Base-by-base conservation (phyloP, 1,139 yeast species). In the Pichia sp. region DNA sequence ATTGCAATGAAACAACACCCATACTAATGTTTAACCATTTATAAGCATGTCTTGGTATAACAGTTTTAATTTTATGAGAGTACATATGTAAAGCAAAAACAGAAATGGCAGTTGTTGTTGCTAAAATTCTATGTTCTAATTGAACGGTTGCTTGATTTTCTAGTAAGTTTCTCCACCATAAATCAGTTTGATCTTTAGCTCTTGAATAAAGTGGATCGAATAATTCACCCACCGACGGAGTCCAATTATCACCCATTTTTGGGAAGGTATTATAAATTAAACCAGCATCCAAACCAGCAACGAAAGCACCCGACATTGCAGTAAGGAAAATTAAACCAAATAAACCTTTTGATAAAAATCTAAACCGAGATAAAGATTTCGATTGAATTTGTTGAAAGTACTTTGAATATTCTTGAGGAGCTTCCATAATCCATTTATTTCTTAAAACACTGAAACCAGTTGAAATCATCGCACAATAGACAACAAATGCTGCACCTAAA, bases 91-190 rank as follows among this genome's bases (percentile, higher is more conserved):
- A 72, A 0, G 78, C 95, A 44, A 86, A 69, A 11, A 89, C 77
- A 0, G 90, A 70, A 57, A 78, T 77, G 69, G 91, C 93, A 0
- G 99, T 84, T 11, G 95, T 73, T 19, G 82, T 80, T 4, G 98
- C 99, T 58, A 91, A 71, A 29, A 85, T 79, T 66, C 99, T 81
- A 71, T 95, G 99, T 55, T 84, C 85, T 59, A 95, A 73, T 70
- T 95, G 99, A 33, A 93, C 99, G 4, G 97, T 91, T 16, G 96
- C 81, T 55, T 99, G 99, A 69, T 95, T 95, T 69, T 95, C 99
- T 50, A 93, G 75, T 69, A 89, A 71, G 66, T 95, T 95, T 73
- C 96, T 83, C 96, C 96, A 89, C 76, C 85, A 77, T 56, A 88
- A 68, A 65, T 91, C 96, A 16, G 88, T 77, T 52, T 77, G 72